Conservation (phyloP, 2,329 filamentous ascomycete species). For the Ramularia collo-cygni region DNA sequence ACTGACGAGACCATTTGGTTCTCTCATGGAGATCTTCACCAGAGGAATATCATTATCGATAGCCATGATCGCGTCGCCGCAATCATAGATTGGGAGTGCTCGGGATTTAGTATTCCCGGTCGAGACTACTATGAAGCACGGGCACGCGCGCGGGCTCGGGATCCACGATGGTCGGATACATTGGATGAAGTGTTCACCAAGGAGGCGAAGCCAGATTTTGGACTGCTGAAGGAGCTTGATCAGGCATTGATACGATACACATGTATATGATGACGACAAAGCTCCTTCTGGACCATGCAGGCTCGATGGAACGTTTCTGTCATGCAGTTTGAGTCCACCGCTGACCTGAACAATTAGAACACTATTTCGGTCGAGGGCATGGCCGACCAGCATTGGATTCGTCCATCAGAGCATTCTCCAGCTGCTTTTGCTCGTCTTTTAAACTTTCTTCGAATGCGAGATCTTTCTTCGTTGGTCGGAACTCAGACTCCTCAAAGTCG, state of each 20-base stretch:
- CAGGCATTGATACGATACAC: constrained; percentile 4
- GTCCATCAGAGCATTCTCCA: too few species aligned
- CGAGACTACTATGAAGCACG: constrained; percentile 8
- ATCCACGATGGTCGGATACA: constrained; percentile 1
- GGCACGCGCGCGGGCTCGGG: not conserved
- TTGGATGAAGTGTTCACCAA: constrained; percentile 3
- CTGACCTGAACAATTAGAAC: too few species aligned
- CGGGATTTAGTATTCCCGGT: constrained; percentile 7
- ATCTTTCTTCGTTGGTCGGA: too few species aligned
- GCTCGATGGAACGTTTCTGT: too few species aligned
- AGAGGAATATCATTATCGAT: constrained; percentile 3
- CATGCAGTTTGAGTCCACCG: too few species aligned
- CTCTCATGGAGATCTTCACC: not conserved
- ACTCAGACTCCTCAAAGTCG: too few species aligned
- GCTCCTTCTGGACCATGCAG: too few species aligned
- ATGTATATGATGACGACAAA: constrained; percentile 4
- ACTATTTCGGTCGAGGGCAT: too few species aligned
- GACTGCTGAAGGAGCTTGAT: constrained; percentile 3
- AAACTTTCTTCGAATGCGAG: too few species aligned
- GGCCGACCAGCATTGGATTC: too few species aligned
- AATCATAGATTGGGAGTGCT: constrained; percentile 6
- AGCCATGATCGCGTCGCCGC: not conserved
- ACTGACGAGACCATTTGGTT: constrained; percentile 1
- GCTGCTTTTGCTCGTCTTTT: too few species aligned
- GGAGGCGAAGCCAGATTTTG: constrained; percentile 1